Conservation (phyloP, 345 rosid genomes). For the Physaria fendleri region DNA sequence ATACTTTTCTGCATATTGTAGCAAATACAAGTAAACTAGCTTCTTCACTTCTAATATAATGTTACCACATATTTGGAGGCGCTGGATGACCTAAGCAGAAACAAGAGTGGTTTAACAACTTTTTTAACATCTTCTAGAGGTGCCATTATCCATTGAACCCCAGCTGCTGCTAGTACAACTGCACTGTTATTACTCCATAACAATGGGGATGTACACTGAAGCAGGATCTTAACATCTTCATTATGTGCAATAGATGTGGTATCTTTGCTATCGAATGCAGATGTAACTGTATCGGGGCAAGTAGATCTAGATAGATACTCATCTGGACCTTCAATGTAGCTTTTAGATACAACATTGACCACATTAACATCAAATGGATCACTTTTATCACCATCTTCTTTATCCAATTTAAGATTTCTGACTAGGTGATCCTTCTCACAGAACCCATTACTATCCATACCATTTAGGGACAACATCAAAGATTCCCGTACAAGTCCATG, state of each 20-base stretch:
- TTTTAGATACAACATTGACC: conserved; percentile 44
- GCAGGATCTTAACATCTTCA: conserved; percentile 69
- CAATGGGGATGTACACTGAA: conserved; percentile 86
- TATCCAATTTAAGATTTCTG: conserved; percentile 32
- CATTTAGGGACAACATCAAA: conserved; percentile 47
- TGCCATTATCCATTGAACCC: conserved; percentile 95
- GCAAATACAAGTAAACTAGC: conserved; percentile 85
- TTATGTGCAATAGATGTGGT: conserved; percentile 63
- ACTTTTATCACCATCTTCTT: conserved; percentile 12
- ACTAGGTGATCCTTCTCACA: conserved; percentile 41
- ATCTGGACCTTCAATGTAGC: conserved; percentile 89
- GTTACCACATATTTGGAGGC: conserved; percentile 92
- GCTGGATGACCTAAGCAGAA: conserved; percentile 74
- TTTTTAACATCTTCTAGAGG: conserved; percentile 63
- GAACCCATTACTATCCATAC: conserved; percentile 34
- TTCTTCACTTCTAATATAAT: conserved; percentile 92
- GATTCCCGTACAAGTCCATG: conserved; percentile 65
- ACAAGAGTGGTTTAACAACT: conserved; percentile 85
- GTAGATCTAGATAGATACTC: conserved; percentile 71
- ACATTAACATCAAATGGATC: conserved; percentile 31
- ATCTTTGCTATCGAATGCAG: conserved; percentile 35
- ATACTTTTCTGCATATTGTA: conserved; percentile 94
- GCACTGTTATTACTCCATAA: conserved; percentile 93
- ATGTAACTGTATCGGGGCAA: conserved; percentile 30
- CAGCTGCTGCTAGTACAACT: conserved; percentile 86